phyloP scores from a whole-genome alignment of 805 yeast species.

The Saturnispora zaruensis region DNA sequence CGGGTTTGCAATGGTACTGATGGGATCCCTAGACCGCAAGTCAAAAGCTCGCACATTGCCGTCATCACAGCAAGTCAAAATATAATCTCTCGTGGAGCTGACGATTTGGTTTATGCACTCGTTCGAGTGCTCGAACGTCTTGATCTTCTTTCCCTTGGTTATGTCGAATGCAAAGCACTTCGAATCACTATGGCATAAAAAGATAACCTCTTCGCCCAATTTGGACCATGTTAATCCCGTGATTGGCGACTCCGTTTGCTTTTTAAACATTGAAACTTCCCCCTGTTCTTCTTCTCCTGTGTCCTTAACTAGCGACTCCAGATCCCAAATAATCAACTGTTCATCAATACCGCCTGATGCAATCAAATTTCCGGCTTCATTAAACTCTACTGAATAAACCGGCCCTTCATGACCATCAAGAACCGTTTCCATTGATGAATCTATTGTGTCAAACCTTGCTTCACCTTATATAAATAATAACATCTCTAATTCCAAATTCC shows the following conservation, averaged over 20 bases:
- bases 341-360: constrained; percentile 61
- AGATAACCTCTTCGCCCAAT: constrained; percentile 34
- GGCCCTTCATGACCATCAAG: constrained; percentile 48
- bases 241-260: constrained; percentile 43
- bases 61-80: constrained; percentile 58
- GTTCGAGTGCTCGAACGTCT: constrained; percentile 34
- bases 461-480: neutral
- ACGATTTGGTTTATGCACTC: constrained; percentile 48
- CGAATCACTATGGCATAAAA: constrained; percentile 52
- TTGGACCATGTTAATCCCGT: constrained; percentile 49
- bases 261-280: constrained; percentile 26
- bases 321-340: constrained; percentile 23
- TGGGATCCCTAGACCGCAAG: constrained; percentile 40
- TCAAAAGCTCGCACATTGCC: constrained; percentile 61
- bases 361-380: constrained; percentile 38
- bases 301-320: neutral
- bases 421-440: neutral
- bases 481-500: no score
- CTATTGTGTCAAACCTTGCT: neutral
- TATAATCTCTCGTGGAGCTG: constrained; percentile 22
- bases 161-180: constrained; percentile 58
- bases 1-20: constrained; percentile 24
- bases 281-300: neutral
- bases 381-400: constrained; percentile 46
- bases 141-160: constrained; percentile 42